phyloP scores from a whole-genome alignment of 2,329 filamentous ascomycete genomes.

The Fusarium sp. region DNA sequence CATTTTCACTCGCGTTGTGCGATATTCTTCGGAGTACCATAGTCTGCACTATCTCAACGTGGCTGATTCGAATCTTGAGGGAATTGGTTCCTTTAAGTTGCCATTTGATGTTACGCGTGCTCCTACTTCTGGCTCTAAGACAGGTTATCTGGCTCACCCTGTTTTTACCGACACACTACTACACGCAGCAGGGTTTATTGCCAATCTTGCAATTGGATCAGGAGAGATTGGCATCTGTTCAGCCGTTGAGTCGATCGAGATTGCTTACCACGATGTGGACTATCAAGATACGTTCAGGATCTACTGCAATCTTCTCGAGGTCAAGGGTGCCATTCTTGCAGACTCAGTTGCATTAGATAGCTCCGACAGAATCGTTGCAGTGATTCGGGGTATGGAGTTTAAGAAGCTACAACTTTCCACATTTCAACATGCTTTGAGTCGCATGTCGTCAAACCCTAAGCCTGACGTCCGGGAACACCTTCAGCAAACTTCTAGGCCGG shows the following conservation, averaged over 20 bases:
- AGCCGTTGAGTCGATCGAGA: neutral
- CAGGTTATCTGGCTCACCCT: neutral
- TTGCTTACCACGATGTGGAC: neutral
- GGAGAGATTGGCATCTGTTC: conserved; percentile 4
- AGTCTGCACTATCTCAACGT: neutral
- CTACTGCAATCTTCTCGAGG: conserved; percentile 11
- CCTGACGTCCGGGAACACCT: neutral
- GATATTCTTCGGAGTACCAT: conserved; percentile 1
- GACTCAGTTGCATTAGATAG: neutral
- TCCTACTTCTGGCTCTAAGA: neutral
- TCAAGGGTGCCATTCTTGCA: conserved; percentile 4
- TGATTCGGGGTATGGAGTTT: neutral
- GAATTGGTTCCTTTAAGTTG: conserved; percentile 1
- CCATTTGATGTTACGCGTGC: too few relatives aligned
- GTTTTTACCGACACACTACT: conserved; percentile 14
- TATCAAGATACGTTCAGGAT: neutral
- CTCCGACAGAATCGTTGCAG: neutral
- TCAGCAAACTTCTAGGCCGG: neutral
- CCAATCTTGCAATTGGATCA: neutral
- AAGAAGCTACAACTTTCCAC: neutral
- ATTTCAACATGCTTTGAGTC: conserved; percentile 4
- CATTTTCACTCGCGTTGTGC: neutral
- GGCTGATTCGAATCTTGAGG: conserved; percentile 9
- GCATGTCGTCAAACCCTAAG: neutral
- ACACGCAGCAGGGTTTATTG: conserved; percentile 3